Evolutionary conservation across 1,284 basidiomycete species (phyloP).

Genomic region (Meira nashicola): DNA sequence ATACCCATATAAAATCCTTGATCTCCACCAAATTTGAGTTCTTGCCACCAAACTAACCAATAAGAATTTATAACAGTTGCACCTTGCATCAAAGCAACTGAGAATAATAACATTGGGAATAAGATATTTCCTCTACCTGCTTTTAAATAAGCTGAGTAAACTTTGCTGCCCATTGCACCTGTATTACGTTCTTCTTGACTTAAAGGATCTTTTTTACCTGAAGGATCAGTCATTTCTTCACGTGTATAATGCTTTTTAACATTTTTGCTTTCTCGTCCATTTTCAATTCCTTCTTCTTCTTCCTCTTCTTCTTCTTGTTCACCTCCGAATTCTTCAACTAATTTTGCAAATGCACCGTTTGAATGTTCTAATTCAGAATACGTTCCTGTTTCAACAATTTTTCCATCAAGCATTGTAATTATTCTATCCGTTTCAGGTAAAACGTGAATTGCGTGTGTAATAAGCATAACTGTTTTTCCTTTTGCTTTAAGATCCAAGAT

Average conservation of each 20-base stretch:
- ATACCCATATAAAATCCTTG: slow-evolving; percentile 66
- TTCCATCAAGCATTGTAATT: slow-evolving; percentile 69
- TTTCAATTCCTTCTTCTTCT: slow-evolving; percentile 29
- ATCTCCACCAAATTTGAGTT: slow-evolving; percentile 58
- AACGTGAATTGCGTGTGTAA: slow-evolving; percentile 56
- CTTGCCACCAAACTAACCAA: slow-evolving; percentile 58
- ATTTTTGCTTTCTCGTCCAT: background rate
- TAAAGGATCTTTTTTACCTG: slow-evolving; percentile 27
- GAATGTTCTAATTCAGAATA: slow-evolving; percentile 61
- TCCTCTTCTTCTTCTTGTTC: slow-evolving; percentile 31
- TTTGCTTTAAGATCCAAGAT: slow-evolving; percentile 35
- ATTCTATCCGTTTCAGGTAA: slow-evolving; percentile 63
- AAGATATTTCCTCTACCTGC: slow-evolving; percentile 64
- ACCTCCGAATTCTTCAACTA: slow-evolving; percentile 54
- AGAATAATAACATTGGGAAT: slow-evolving; percentile 61
- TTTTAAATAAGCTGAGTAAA: slow-evolving; percentile 66
- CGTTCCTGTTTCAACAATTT: slow-evolving; percentile 64
- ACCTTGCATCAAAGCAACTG: slow-evolving; percentile 65
- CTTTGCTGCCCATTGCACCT: slow-evolving; percentile 52
- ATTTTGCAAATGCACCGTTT: slow-evolving; percentile 60
- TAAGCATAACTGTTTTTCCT: slow-evolving; percentile 47
- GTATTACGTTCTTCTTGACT: slow-evolving; percentile 49
- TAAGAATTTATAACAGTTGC: slow-evolving; percentile 56
- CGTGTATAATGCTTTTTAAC: slow-evolving; percentile 14
- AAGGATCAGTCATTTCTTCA: slow-evolving; percentile 19